Evolutionary conservation across 1,139 yeast genomes (phyloP).

Genomic region (Candida sanyaensis): DNA sequence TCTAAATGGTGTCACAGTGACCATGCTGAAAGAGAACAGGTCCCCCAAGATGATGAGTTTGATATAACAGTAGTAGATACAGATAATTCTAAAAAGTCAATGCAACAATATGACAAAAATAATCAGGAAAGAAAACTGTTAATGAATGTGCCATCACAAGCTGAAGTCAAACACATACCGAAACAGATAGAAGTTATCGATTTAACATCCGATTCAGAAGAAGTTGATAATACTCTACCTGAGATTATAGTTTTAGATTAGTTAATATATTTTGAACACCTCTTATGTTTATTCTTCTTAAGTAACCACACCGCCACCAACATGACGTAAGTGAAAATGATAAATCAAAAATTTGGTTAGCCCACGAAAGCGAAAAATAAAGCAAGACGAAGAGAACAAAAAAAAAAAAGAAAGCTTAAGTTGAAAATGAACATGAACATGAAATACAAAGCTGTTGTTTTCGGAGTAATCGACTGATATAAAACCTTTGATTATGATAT

Average conservation of each 20-base stretch:
- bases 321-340: too few species aligned
- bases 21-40: conserved; percentile 21
- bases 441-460: background rate
- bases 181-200: conserved; percentile 2
- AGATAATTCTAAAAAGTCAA: background rate
- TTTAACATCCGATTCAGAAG: conserved; percentile 2
- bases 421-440: too few species aligned
- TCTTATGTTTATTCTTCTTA: too few species aligned
- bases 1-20: conserved; percentile 52
- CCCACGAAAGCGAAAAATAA: background rate
- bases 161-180: background rate
- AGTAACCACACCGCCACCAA: too few species aligned
- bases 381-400: background rate
- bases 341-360: too few species aligned
- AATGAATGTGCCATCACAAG: background rate
- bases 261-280: conserved; percentile 10
- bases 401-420: too few species aligned
- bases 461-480: background rate
- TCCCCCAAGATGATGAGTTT: conserved; percentile 37
- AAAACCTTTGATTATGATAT: background rate
- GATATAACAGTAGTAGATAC: conserved; percentile 25
- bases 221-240: background rate
- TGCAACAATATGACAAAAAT: too few species aligned
- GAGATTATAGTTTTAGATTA: conserved; percentile 25
- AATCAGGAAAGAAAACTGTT: background rate